Base-by-base conservation (phyloP, 225 moss, liverwort and hornwort species). In the Bryoerythrophyllum caledonicum region DNA sequence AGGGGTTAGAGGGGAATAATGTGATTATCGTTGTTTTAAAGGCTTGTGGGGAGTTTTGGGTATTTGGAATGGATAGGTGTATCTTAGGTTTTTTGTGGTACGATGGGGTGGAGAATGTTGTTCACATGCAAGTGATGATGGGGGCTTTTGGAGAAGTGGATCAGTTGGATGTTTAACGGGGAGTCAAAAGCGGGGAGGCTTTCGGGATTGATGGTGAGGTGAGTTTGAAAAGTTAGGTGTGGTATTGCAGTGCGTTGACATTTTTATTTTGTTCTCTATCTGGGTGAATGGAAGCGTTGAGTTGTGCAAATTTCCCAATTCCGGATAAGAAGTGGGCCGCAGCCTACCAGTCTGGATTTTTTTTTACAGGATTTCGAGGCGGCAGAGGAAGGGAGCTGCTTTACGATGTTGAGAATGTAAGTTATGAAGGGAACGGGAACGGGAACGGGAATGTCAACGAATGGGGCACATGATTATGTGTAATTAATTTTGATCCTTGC, bases 371-470 rank as follows among this genome's bases (percentile, higher is more conserved):
- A 72, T 72, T 61, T 61, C 0, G 0, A 60, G 15, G 46, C 17
- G 41, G 24, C 27, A 40, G 17, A 38, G 15, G 3, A 24, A 2
- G 34, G 69, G 55, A 16, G 32, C 32, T 32, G 17, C 40, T 57
- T n/a, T 40, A 25, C 24, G 23, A 41, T 55, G 38, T 58, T 70
- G 40, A 38, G 41, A 57, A 57, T 70, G 38, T 40, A 24, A 70
- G 9, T 17, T 35, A 40, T 25, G 25, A 35, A 2, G 26, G 10
- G 37, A 35, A 19, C 2, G 34, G 34, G 34, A 34, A 34, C 6
- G 38, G 11, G 10, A 57, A 56, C 25, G 8, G 17, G 70, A 59
- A 60, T 72, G 28, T 72, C 71, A 60, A 60, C 59, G 44, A 20
- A 28, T n/a, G 44, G 10, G 28, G 27, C 44, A 41, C 13, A 13